Base-by-base conservation (phyloP, 768 basidiomycete genomes). In the Boletus rufocinnamomeus region DNA sequence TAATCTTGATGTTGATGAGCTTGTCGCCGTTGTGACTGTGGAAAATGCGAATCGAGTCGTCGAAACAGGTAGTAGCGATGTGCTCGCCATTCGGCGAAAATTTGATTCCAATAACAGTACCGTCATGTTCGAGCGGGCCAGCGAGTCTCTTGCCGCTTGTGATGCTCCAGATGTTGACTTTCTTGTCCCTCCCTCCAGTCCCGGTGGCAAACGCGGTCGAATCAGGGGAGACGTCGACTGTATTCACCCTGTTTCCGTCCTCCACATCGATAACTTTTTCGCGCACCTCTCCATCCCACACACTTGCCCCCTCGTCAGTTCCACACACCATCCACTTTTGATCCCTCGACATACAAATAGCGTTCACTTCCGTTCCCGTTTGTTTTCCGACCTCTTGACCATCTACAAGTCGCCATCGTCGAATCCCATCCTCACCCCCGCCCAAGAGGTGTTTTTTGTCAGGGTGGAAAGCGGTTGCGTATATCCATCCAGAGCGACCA, bases 311-410 rank as follows among this genome's bases (percentile, higher is more conserved):
- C 28, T 28, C 5, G 3, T 6, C 3, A 28, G 28, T 45, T 25
- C 25, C 45, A 0, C 25, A 46, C 1, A 46, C 45, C 0, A 46
- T 11, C 45, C 45, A 46, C 16, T 19, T 46, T 25, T 1, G 1
- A 46, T 46, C 1, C 17, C 2, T 17, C 9, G 45, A 46, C 2
- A 27, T 16, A 2, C 7, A 46, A 10, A 27, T 17, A 17, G 44
- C 44, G 0, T 2, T 0, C 25, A 45, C 7, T 0, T 9, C 3
- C 25, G 9, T 17, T 17, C 17, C 17, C 8, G 1, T 4, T 17
- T 17, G 25, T 25, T 9, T 27, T 17, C 8, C 16, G 8, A 46
- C 23, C 9, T 25, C 25, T 17, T 27, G 8, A 27, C 45, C 25
- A 2, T 46, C 25, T 46, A 2, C 25, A 9, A 46, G 7, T 27